Conservation (phyloP, 306 rosid genomes). For the peach (Prunus persica) region Prunus_persica_NCBIv2 NC_034010.1:18425001-18425500, state of each 20-base stretch:
- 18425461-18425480: not conserved
- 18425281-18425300: conserved; percentile 40
- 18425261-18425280: not conserved
- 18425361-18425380: conserved; percentile 38
- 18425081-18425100: not conserved
- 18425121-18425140: not conserved
- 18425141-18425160: not conserved
- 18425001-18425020: no score
- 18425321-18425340: conserved; percentile 55
- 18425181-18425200: not conserved
- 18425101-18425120: not conserved
- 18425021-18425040: no score
- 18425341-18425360: conserved; percentile 42
- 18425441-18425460: conserved; percentile 4
- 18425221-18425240: not conserved
- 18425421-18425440: not conserved
- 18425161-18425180: no score
- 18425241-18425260: not conserved
- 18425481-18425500: not conserved
- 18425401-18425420: conserved; percentile 24
- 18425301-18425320: conserved; percentile 51
- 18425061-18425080: not conserved
- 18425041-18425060: no score
- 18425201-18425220: not conserved
- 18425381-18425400: conserved; percentile 42